Percentiles rank a stretch among this genome's conserved stretches.
Evolutionary conservation across 768 basidiomycete genomes (phyloP).

Genomic region (Tulasnella sp.): DNA sequence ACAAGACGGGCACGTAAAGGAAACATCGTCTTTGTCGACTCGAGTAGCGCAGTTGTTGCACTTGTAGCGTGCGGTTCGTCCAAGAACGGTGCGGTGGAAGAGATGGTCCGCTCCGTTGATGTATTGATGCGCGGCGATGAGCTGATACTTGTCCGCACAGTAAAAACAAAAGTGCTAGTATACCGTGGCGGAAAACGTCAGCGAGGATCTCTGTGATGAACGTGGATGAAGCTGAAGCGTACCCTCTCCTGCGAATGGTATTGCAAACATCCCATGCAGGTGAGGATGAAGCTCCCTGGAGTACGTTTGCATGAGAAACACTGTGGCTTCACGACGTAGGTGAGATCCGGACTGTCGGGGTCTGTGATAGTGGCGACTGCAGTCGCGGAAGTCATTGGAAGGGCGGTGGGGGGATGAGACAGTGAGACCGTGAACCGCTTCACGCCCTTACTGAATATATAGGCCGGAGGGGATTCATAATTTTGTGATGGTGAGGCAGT

Average conservation of each 20-base stretch:
- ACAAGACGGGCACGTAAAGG: background rate
- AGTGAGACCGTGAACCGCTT: too few species aligned
- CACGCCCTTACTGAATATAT: too few species aligned
- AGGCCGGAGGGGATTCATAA: too few species aligned
- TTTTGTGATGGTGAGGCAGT: too few species aligned
- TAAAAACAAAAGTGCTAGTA: background rate
- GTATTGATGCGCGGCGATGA: background rate
- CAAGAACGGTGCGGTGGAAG: background rate
- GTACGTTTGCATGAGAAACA: background rate
- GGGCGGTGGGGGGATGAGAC: too few species aligned
- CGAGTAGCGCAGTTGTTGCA: background rate
- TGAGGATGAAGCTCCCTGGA: background rate
- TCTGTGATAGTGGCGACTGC: too few species aligned
- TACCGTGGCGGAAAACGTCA: background rate
- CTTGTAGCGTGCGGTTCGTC: background rate
- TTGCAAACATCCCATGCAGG: background rate
- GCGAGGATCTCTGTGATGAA: background rate
- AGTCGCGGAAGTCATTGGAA: too few species aligned
- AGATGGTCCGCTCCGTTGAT: background rate
- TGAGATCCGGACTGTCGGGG: too few species aligned
- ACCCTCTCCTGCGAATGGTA: background rate
- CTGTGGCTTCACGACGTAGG: too few species aligned
- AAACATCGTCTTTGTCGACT: background rate
- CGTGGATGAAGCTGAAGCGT: background rate
- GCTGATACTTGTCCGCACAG: background rate